These are phyloP conservation scores for Heimioporus sp. DNA, from an alignment of 768 basidiomycete species.

Conservation along the genomic window DNA sequence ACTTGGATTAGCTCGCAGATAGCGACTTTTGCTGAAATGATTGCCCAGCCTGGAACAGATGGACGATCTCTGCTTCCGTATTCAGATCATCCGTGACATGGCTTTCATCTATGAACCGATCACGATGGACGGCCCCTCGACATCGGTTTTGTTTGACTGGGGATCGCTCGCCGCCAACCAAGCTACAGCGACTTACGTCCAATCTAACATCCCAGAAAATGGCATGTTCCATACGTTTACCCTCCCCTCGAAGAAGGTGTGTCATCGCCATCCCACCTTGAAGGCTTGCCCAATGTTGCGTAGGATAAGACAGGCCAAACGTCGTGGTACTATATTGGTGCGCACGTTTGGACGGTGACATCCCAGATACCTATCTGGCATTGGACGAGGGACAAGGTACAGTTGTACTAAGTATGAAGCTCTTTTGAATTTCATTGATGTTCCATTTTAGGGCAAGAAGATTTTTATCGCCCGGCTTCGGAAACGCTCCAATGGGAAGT, in stretches of 20 bases:
- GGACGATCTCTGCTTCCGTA: slow-evolving; percentile 40
- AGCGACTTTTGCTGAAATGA: background rate
- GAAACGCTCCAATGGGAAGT: slow-evolving; percentile 33
- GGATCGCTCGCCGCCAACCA: slow-evolving; percentile 36
- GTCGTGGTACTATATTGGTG: slow-evolving; percentile 51
- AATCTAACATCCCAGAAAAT: slow-evolving; percentile 12
- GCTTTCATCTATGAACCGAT: slow-evolving; percentile 58
- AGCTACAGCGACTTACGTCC: slow-evolving; percentile 35
- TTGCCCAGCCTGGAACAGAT: slow-evolving; percentile 33
- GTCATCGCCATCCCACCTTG: background rate
- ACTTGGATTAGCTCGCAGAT: background rate
- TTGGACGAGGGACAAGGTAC: slow-evolving; percentile 36
- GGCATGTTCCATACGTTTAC: slow-evolving; percentile 50
- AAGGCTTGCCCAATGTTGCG: slow-evolving; percentile 3
- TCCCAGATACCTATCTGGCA: slow-evolving; percentile 38
- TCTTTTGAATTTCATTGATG: background rate
- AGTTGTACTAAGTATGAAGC: background rate
- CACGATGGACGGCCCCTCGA: slow-evolving; percentile 44
- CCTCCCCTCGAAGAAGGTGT: slow-evolving; percentile 44
- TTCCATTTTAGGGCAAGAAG: slow-evolving; percentile 27
- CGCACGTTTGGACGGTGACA: slow-evolving; percentile 41
- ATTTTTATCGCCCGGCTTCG: slow-evolving; percentile 35
- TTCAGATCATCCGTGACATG: slow-evolving; percentile 38
- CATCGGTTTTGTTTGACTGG: slow-evolving; percentile 55
- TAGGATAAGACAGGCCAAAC: slow-evolving; percentile 30